phyloP scores from a whole-genome alignment of 2,329 filamentous ascomycete species.

The Cytospora piceicola region DNA sequence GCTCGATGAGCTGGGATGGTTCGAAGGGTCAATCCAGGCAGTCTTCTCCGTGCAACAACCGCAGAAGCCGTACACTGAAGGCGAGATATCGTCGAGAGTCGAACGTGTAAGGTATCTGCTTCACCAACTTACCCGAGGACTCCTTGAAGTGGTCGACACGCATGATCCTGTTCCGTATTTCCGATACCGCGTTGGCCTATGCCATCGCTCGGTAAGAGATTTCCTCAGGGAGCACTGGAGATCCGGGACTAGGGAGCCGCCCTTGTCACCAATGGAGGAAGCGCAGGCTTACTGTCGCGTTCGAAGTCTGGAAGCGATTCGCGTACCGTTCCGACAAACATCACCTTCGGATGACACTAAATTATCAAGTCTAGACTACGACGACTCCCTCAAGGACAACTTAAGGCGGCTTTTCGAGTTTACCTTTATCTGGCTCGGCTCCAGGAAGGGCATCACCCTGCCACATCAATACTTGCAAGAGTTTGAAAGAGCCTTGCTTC shows the following conservation, averaged over 20 bases:
- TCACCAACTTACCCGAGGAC: conserved; percentile 9
- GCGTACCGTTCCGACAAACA: background rate
- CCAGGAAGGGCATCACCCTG: background rate
- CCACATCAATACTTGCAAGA: background rate
- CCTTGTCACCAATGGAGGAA: background rate
- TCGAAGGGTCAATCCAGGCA: background rate
- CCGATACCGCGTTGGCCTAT: conserved; percentile 1
- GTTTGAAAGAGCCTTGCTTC: background rate
- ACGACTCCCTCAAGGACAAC: background rate
- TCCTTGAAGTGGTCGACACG: conserved; percentile 6
- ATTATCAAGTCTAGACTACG: background rate
- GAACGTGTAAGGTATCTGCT: conserved; percentile 3
- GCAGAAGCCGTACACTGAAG: background rate
- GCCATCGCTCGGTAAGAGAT: conserved; percentile 4
- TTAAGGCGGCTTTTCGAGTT: background rate
- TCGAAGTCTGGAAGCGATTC: conserved; percentile 4
- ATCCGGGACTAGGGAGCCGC: background rate
- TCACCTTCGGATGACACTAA: background rate
- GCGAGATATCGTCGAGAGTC: background rate
- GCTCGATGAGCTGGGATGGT: conserved; percentile 8
- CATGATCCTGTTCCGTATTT: conserved; percentile 4
- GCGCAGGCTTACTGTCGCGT: conserved; percentile 5
- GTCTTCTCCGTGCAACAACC: too few relatives aligned
- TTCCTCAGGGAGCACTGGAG: background rate
- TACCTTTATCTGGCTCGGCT: background rate